Evolutionary conservation across 306 rosid species (phyloP).

Genomic region (Rosa multiflora): DNA sequence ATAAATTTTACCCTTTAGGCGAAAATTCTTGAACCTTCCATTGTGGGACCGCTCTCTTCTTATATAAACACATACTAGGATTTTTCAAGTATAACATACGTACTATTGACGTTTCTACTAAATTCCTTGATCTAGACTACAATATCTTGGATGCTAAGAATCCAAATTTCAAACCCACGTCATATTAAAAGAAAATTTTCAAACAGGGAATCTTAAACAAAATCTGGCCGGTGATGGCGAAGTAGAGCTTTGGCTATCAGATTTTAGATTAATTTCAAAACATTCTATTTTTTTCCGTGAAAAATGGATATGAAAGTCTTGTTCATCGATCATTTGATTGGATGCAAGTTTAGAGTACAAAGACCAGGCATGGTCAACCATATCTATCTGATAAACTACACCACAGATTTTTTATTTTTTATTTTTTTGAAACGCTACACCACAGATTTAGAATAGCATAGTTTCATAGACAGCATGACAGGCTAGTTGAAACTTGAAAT

Average conservation of each 20-base stretch:
- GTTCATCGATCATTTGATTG: conserved; percentile 14
- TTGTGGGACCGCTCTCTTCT: no score
- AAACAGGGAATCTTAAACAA: not conserved
- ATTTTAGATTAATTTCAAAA: not conserved
- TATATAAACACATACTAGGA: no score
- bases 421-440: not conserved
- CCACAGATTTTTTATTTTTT: not conserved
- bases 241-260: no score
- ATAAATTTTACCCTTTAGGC: no score
- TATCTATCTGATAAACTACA: not conserved
- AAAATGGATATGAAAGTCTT: not conserved
- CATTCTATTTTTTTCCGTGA: no score
- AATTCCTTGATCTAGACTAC: not conserved
- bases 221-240: not conserved
- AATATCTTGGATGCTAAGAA: not conserved
- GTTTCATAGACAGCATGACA: not conserved
- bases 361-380: not conserved
- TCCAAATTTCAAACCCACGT: not conserved
- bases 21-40: no score
- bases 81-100: not conserved
- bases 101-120: not conserved
- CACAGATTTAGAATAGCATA: not conserved
- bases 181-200: not conserved
- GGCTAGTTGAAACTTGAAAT: conserved; percentile 13
- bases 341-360: conserved; percentile 10